These are phyloP conservation scores for Pichia kluyveri DNA, from an alignment of 805 yeast genomes.

Conservation along the genomic window DNA sequence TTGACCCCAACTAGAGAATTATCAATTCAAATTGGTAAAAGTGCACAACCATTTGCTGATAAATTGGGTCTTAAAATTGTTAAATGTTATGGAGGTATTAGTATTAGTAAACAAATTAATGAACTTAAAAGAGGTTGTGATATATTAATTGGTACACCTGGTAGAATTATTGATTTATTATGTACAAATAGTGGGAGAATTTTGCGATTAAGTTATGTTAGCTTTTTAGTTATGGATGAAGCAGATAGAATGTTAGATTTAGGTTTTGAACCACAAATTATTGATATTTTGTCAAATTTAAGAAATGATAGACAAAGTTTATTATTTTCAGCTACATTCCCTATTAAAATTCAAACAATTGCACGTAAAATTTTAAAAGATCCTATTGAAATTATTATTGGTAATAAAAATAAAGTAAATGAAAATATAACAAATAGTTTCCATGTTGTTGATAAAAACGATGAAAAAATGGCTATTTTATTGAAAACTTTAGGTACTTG, in stretches of 20 bases:
- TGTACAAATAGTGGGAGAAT: slow-evolving; percentile 78
- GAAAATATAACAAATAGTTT: slow-evolving; percentile 69
- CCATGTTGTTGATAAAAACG: slow-evolving; percentile 41
- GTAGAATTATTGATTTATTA: slow-evolving; percentile 80
- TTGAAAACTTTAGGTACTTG: slow-evolving; percentile 44
- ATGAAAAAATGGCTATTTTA: slow-evolving; percentile 47
- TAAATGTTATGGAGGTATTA: slow-evolving; percentile 89
- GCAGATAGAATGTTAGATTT: slow-evolving; percentile 95
- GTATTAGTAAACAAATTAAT: slow-evolving; percentile 73
- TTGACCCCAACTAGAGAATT: slow-evolving; percentile 91
- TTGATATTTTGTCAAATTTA: slow-evolving; percentile 51
- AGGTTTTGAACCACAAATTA: slow-evolving; percentile 95
- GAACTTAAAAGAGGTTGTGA: slow-evolving; percentile 71
- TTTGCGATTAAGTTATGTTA: slow-evolving; percentile 54
- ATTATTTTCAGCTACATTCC: slow-evolving; percentile 90
- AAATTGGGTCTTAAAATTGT: slow-evolving; percentile 43
- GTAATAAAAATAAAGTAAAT: slow-evolving; percentile 73
- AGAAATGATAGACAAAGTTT: slow-evolving; percentile 87
- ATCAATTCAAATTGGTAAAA: slow-evolving; percentile 73
- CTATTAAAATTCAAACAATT: slow-evolving; percentile 63
- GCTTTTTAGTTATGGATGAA: slow-evolving; percentile 87
- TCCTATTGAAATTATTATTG: slow-evolving; percentile 74
- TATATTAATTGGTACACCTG: slow-evolving; percentile 89
- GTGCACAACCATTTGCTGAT: slow-evolving; percentile 49
- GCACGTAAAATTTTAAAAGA: slow-evolving; percentile 55